Percentiles rank a stretch among this genome's conserved stretches.
These are phyloP conservation scores for Annulohypoxylon maeteangense DNA, from an alignment of 495 filamentous ascomycete species.

Conservation along the genomic window DNA sequence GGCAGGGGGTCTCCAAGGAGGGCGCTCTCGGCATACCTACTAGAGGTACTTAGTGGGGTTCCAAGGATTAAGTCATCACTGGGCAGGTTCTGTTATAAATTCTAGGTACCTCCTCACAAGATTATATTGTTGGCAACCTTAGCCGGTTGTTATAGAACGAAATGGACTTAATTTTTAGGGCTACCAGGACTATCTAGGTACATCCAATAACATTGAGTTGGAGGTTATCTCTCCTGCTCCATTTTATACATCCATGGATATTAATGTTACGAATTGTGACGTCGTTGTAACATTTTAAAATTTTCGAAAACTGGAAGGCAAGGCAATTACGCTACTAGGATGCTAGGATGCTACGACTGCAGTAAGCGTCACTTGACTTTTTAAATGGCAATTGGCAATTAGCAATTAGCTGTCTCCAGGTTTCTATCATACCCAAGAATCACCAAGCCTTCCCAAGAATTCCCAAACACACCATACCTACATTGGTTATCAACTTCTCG, in stretches of 20 bases:
- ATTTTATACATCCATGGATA: constrained; percentile 12
- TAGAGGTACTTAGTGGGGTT: constrained; percentile 40
- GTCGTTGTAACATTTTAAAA: constrained; percentile 28
- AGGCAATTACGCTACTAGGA: constrained; percentile 13
- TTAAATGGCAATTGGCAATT: constrained; percentile 25
- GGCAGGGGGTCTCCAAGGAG: constrained; percentile 17
- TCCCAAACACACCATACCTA: constrained; percentile 36
- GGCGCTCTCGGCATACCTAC: constrained; percentile 38
- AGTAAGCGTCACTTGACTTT: constrained; percentile 38
- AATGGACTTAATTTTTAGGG: neutral
- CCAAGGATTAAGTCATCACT: neutral
- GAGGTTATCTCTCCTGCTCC: neutral
- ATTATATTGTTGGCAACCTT: constrained; percentile 19
- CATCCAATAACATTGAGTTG: neutral
- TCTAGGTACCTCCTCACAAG: neutral
- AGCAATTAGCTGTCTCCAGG: constrained; percentile 7
- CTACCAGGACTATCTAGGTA: neutral
- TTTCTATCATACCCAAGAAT: constrained; percentile 25
- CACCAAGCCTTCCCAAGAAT: constrained; percentile 19
- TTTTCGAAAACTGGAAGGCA: constrained; percentile 2
- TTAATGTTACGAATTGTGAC: constrained; percentile 30
- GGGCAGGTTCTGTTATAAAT: neutral
- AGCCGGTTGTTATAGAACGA: constrained; percentile 22
- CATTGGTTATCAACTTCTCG: constrained; percentile 43
- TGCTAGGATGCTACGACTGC: constrained; percentile 11